Conservation (phyloP, 768 basidiomycete species). For the Pisolithus tinctorius region DNA sequence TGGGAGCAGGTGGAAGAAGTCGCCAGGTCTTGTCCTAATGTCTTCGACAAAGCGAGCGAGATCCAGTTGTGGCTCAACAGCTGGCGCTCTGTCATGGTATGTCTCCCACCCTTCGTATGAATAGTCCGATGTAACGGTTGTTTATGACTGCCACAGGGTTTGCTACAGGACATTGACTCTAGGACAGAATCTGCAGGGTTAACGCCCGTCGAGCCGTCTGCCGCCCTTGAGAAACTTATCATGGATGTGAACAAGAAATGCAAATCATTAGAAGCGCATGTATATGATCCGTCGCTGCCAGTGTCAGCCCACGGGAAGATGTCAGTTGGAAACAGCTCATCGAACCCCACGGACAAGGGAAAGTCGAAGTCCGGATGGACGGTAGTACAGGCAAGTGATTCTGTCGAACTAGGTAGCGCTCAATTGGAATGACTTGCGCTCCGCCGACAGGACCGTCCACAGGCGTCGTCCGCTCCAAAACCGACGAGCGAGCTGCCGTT, state of each 20-base stretch:
- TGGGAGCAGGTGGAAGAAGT: not conserved
- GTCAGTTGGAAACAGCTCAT: not conserved
- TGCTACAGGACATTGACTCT: not conserved
- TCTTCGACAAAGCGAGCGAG: not conserved
- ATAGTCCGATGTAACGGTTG: not conserved
- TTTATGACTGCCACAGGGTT: not conserved
- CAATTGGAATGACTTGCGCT: not conserved
- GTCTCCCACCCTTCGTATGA: not conserved
- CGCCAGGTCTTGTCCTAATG: not conserved
- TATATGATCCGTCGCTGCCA: not conserved
- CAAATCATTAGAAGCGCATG: not conserved
- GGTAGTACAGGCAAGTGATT: not conserved
- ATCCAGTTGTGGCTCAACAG: not conserved
- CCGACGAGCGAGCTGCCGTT: too few species aligned
- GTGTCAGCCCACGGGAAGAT: not conserved
- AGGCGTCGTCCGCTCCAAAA: not conserved
- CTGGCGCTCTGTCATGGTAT: not conserved
- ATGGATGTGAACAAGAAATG: not conserved
- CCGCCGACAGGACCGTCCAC: not conserved
- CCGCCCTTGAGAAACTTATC: not conserved
- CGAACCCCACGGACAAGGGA: not conserved
- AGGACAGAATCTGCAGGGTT: not conserved
- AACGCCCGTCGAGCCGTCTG: not conserved
- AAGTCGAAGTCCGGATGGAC: not conserved
- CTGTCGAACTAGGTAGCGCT: not conserved